Conservation (phyloP, 2,329 filamentous ascomycete genomes). For the Penicillium sp. region DNA sequence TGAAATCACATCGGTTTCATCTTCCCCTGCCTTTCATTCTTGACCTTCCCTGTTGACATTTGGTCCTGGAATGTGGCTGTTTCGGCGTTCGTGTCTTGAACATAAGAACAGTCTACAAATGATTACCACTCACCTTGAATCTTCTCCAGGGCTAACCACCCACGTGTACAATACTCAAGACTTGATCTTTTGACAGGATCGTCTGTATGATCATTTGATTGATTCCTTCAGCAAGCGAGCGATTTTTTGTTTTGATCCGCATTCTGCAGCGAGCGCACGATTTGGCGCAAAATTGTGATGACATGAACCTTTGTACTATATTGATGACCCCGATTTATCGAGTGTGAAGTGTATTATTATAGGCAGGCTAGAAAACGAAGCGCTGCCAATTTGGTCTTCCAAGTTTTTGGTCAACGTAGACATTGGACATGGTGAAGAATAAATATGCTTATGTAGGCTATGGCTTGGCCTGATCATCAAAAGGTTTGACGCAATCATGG, state of each 20-base stretch:
- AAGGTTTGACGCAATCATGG: too few relatives aligned
- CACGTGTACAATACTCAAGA: background rate
- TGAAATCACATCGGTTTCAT: too few relatives aligned
- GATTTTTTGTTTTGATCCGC: conserved; percentile 1
- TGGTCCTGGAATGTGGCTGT: conserved; percentile 8
- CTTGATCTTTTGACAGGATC: too few relatives aligned
- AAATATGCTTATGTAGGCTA: too few relatives aligned
- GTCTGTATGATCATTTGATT: conserved; percentile 10
- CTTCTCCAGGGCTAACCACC: too few relatives aligned
- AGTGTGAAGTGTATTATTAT: background rate
- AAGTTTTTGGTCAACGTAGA: too few relatives aligned
- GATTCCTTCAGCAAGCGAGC: conserved; percentile 12
- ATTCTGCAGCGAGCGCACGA: background rate
- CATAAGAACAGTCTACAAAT: conserved; percentile 15
- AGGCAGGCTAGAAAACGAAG: background rate
- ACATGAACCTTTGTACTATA: conserved; percentile 3
- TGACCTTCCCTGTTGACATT: conserved; percentile 1
- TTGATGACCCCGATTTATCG: conserved; percentile 1
- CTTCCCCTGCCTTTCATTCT: conserved; percentile 4
- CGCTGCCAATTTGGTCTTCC: too few relatives aligned
- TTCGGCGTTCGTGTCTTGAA: conserved; percentile 9
- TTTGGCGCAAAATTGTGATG: conserved; percentile 7
- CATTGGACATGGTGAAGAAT: too few relatives aligned
- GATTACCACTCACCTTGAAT: conserved; percentile 1
- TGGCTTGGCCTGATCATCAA: too few relatives aligned